Base-by-base conservation (phyloP, 192 early-diverging fungal genomes). In the Chytriomyces confervae region DNA sequence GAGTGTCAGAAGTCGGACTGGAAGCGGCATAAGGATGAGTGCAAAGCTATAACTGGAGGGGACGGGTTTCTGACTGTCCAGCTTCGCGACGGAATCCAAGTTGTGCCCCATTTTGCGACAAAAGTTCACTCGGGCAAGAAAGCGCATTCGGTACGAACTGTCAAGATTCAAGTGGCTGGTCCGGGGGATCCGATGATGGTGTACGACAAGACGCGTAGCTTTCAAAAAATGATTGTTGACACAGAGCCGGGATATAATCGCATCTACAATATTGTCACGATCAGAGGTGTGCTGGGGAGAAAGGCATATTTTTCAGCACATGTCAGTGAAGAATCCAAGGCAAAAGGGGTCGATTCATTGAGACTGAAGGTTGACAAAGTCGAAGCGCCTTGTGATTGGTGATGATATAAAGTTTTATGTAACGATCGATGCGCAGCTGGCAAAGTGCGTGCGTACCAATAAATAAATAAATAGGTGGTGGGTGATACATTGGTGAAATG, bases 161-260 rank as follows among this genome's bases (percentile, higher is more conserved):
- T 67, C 27, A 67, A 67, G 45, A 67, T 67, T 67, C 66, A 67
- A 67, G 10, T 43, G 27, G 44, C 10, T 9, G 10, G 18, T 11
- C 3, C 11, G 11, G 16, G 16, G 24, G 27, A 18, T 10, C 36
- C 27, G 2, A 4, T 29, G n/a, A 13, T 67, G 45, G 66, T 67
- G 11, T 67, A 67, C 48, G 66, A 67, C 66, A 67, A 67, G 43
- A 46, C 43, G 48, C 27, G 66, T 8, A 29, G 23, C 45, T 67
- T 67, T 23, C 43, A 10, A 13, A 67, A 67, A 23, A 67, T 23
- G 1, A 67, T 67, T 67, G 11, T 46, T 9, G 43, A 29, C 3
- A 10, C n/a, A 9, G 66, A 67, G 23, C 27, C 27, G 5, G 43
- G 23, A 16, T 47, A 46, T 46, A 11, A 16, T 18, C 18, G 27